phyloP scores from a whole-genome alignment of 2,329 filamentous ascomycete species.

The Elsinoe perseae region DNA sequence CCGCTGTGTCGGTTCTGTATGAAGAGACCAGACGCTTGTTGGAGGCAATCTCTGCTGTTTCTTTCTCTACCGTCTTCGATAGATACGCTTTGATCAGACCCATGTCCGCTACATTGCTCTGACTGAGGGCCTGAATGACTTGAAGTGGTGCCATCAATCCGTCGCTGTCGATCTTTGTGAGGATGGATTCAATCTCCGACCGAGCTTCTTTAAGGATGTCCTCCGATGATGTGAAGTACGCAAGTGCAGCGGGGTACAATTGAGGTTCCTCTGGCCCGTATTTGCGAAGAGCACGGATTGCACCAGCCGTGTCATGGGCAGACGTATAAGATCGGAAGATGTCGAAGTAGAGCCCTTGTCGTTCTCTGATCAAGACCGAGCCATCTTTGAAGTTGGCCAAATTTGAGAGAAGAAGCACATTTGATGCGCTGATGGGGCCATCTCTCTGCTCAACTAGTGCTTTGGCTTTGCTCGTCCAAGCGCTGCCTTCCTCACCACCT shows the following conservation, averaged over 20 bases:
- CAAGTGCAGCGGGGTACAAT: slow-evolving; percentile 82
- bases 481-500: slow-evolving; percentile 60
- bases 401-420: slow-evolving; percentile 85
- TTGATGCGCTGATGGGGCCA: slow-evolving; percentile 85
- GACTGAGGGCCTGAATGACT: slow-evolving; percentile 83
- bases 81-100: slow-evolving; percentile 94
- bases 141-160: slow-evolving; percentile 92
- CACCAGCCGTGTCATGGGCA: slow-evolving; percentile 82
- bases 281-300: slow-evolving; percentile 80
- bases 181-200: slow-evolving; percentile 68
- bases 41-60: slow-evolving; percentile 72
- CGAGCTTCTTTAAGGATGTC: slow-evolving; percentile 78
- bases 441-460: slow-evolving; percentile 74
- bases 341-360: slow-evolving; percentile 83
- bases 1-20: slow-evolving; percentile 74
- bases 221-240: slow-evolving; percentile 84
- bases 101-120: slow-evolving; percentile 83
- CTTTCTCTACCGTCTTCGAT: slow-evolving; percentile 76
- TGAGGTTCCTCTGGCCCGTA: slow-evolving; percentile 88
- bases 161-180: slow-evolving; percentile 81
- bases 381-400: slow-evolving; percentile 84
- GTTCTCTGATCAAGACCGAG: slow-evolving; percentile 85
- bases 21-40: slow-evolving; percentile 77
- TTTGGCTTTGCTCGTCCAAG: slow-evolving; percentile 89
- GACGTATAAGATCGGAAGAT: slow-evolving; percentile 96